Base-by-base conservation (phyloP, 176 grass and related monocot species). In the Carex pumila region DNA sequence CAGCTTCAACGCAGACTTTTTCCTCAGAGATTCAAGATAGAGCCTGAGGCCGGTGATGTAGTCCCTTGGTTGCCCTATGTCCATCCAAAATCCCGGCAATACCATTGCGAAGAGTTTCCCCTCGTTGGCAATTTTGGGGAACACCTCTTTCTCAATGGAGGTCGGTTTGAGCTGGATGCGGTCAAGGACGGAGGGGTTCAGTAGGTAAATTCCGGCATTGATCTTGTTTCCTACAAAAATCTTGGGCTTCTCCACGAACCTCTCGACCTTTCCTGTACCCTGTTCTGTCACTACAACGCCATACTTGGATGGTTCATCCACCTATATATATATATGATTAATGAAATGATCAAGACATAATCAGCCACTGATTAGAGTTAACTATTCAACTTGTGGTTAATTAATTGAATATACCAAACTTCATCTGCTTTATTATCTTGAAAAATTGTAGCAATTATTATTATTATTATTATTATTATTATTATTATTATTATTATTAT, bases 171-270 rank as follows among this genome's bases (percentile, higher is more conserved):
- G 94, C 64, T 93, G 86, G 50, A 93, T 97, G 80, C 86, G 87
- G 83, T 90, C 89, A 0, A 97, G 84, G 21, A 97, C 89, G 0
- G 91, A 93, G 13, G 94, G 94, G 84, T 88, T 97, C 5, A 97
- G 71, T 19, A 97, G 87, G 85, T 97, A 97, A 84, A 97, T 97
- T 22, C 94, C 94, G 11, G 94, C 94, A 58, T 97, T 97, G 86
- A 97, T 97, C 84, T 93, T 97, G 85, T 97, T 93, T 88, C 94
- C 94, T 41, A 97, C 94, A 70, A 93, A 97, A 13, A 84, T 84
- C 81, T 93, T 97, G 77, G 94, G 94, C 66, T 97, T 97, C 89
- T 97, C 94, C 21, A 97, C 94, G 47, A 97, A 97, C 8, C 91
- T 90, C 66, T 97, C 94, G 30, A 97, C 94, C 87, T 85, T 97